These are phyloP conservation scores for Brassica cretica DNA, from an alignment of 345 rosid species.

Conservation along the genomic window DNA sequence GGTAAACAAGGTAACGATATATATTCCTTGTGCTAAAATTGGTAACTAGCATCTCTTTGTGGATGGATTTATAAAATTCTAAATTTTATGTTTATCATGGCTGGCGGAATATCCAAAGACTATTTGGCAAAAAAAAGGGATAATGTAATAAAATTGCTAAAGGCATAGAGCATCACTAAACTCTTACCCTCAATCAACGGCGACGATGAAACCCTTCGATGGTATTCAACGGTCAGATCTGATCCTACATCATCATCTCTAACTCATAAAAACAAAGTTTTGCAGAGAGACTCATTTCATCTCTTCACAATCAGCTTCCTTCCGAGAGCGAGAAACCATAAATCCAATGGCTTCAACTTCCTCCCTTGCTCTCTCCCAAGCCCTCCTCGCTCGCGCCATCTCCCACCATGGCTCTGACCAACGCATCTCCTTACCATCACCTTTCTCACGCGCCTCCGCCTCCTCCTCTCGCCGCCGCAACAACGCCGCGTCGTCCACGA, in stretches of 20 bases:
- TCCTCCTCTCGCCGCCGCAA: constrained; percentile 34
- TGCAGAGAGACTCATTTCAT: constrained; percentile 32
- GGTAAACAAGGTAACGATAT: not conserved
- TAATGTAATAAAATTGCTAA: constrained; percentile 11
- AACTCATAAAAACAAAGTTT: constrained; percentile 21
- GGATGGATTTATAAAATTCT: constrained; percentile 1
- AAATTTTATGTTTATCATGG: constrained; percentile 4
- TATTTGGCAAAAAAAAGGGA: not conserved
- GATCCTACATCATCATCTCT: not conserved
- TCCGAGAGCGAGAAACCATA: constrained; percentile 15
- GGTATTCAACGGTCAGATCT: constrained; percentile 48
- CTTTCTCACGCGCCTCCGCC: constrained; percentile 37
- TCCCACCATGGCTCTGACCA: constrained; percentile 49
- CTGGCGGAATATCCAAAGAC: constrained; percentile 41
- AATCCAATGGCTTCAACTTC: constrained; percentile 57
- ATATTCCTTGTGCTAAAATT: not conserved
- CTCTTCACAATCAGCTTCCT: constrained; percentile 18
- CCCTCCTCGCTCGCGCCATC: constrained; percentile 56
- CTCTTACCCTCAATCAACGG: constrained; percentile 41
- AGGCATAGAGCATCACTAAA: constrained; percentile 43
- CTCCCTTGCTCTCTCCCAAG: constrained; percentile 63
- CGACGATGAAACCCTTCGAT: constrained; percentile 21
- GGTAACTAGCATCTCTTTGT: not conserved
- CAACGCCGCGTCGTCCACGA: constrained; percentile 25
- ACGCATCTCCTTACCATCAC: constrained; percentile 46